Base-by-base conservation (phyloP, 306 rosid species). In the Vicia villosa region DNA sequence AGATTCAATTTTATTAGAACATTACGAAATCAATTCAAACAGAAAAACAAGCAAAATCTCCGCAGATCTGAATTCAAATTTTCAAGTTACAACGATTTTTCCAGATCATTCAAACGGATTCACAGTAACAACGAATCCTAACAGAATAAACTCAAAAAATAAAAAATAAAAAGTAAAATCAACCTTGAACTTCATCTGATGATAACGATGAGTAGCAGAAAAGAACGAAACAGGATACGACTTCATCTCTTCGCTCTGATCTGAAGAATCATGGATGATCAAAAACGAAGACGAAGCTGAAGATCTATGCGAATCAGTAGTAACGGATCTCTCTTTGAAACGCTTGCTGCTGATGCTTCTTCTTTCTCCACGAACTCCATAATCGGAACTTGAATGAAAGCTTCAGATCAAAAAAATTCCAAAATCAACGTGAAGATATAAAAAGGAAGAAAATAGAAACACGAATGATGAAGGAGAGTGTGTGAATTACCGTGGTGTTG, bases 121-220 rank as follows among this genome's bases (percentile, higher is more conserved):
- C 8, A 64, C 66, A 47, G 32, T 11, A 68, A 50, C 17, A 58
- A 52, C 10, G 2, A 34, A 34, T 6, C 38, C 2, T 1, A 34
- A 34, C 10, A 1, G 38, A 34, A 34, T 8, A 34, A 67, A 52
- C 6, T 19, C 2, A 7, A 19, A 21, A 38, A 63, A 57, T 11
- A 1, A 52, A 6, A 65, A 67, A 8, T 22, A 40, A 19, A 36
- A 7, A 10, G 15, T 41, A 43, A 40, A 57, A 45, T 37, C 26
- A 8, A 89, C 97, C 86, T 82, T 81, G 64, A 85, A 84, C 57
- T 78, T 83, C 85, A 84, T 77, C 73, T 78, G 85, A 28, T 60
- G 74, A 68, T 54, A 77, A 49, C 81, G 76, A 77, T 85, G 45
- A 4, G 66, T 74, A 13, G 85, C 77, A 51, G 82, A 77, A 21